A percentile compares a stretch with the other conserved stretches of the same genome.
These are phyloP conservation scores for Globisporangium cylindrosporum DNA, from an alignment of 352 stramenopile species.

Conservation along the genomic window DNA sequence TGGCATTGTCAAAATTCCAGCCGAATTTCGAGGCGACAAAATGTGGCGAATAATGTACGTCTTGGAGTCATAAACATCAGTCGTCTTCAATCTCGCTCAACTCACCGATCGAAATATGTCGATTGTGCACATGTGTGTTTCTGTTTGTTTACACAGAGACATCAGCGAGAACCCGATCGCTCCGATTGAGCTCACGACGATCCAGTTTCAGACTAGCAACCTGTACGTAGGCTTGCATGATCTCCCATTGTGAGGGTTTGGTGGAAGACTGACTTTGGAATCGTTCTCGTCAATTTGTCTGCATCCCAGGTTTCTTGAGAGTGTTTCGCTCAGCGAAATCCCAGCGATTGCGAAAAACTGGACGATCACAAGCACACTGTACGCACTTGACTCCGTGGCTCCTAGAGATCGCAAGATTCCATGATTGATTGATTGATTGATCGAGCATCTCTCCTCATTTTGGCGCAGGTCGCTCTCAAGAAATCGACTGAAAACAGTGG, in stretches of 20 bases:
- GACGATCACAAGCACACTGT: constrained; percentile 16
- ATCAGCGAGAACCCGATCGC: constrained; percentile 19
- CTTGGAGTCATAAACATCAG: neutral
- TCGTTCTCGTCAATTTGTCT: neutral
- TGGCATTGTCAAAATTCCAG: constrained; percentile 8
- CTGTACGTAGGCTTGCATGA: constrained; percentile 7
- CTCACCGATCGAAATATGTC: neutral
- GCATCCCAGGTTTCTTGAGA: constrained; percentile 11
- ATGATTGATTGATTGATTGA: neutral
- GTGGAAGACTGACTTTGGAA: neutral
- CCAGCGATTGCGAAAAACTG: constrained; percentile 13
- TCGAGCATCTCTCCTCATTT: neutral
- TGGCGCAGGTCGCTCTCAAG: constrained; percentile 12
- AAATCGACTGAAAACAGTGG: constrained; percentile 4
- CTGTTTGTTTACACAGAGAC: constrained; percentile 4
- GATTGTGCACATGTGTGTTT: neutral
- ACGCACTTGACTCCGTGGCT: neutral
- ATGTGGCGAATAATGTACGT: constrained; percentile 17
- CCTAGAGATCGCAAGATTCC: neutral
- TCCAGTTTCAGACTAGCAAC: constrained; percentile 13
- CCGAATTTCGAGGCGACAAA: constrained; percentile 20
- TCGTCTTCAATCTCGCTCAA: too few relatives aligned
- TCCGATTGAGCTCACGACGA: constrained; percentile 13
- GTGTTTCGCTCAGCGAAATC: constrained; percentile 11
- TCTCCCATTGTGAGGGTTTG: neutral